Evolutionary conservation across 2,329 filamentous ascomycete species (phyloP), one percentile per base, ranked within the genome.

Genomic region (Kalmusia sp.): DNA sequence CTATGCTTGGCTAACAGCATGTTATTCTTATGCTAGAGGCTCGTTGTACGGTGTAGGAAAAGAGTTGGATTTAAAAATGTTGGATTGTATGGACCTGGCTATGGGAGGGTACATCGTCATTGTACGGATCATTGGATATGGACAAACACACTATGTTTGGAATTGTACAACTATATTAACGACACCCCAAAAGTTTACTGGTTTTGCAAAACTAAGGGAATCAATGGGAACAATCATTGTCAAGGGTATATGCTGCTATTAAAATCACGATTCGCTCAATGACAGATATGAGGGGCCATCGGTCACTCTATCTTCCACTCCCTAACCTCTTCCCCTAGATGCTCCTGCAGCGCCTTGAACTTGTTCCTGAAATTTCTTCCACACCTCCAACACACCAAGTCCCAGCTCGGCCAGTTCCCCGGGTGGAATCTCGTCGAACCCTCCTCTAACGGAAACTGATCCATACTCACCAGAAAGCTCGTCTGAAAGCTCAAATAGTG

Each of bases 401-500:
- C 87, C 54, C 76, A 74, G 30, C 81, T 77, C 57, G 92, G 74
- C 74, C 89, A 92, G 15, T 82, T 80, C 0, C 77, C 79, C 0
- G 85, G 82, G 51, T 85, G 70, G 58, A 87, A 80, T 54, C 91
- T 78, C 39, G 76, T 73, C 70, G 96, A 91, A 49, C 87, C 84
- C 22, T 78, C 57, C 0, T 81, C 79, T 25, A 98, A 76, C 4
- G 95, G 93, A 44, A 97, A 93, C 54, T 93, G 90, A 19, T 86
- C 86, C 22, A 98, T 67, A 14, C 83, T 80, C 11, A 98, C 84
- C 19, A 99, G 84, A 71, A 98, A 99, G 3, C 84, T 84, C 47
- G 93, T 96, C 27, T 85, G 87, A 76, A 98, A 98, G 59, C 90
- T 95, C 69, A 95, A 91, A 76, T 97, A 98, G 76, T 98, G 95